Evolutionary conservation across 495 filamentous ascomycete genomes (phyloP).

Genomic region (Podospora bellae-mahoneyi): DNA sequence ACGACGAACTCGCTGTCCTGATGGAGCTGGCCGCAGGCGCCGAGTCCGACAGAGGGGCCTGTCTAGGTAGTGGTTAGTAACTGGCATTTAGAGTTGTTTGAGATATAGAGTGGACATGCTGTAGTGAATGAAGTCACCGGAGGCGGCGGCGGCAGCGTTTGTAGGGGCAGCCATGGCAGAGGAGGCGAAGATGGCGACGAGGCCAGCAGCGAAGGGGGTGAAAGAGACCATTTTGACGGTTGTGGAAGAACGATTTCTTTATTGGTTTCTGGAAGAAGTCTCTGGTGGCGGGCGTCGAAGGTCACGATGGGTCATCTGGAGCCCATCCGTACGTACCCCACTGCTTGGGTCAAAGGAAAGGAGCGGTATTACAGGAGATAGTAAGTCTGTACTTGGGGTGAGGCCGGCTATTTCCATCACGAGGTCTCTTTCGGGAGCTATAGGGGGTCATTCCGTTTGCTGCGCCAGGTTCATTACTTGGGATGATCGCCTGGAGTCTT

Average conservation of each 20-base stretch:
- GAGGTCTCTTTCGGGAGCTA: no score
- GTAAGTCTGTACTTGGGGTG: no score
- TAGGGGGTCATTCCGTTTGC: no score
- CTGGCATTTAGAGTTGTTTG: neutral
- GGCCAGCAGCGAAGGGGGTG: neutral
- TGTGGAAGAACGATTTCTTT: neutral
- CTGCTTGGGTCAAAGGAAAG: no score
- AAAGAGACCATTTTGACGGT: conserved; percentile 3
- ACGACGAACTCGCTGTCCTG: neutral
- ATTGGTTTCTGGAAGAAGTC: no score
- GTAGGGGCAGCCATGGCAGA: conserved; percentile 1
- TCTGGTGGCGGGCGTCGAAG: no score
- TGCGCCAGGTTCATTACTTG: no score
- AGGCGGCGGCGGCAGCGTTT: neutral
- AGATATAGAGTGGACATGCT: neutral
- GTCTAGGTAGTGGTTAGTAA: neutral
- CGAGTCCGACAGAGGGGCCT: conserved; percentile 2
- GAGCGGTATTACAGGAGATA: no score
- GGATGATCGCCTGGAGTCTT: no score
- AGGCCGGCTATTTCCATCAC: no score
- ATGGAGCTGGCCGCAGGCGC: conserved; percentile 12
- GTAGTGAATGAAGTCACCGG: conserved; percentile 5
- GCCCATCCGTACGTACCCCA: no score
- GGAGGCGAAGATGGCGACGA: neutral
- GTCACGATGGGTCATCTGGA: no score